These are phyloP conservation scores for Neurospora sublineolata DNA, from an alignment of 495 filamentous ascomycete species.

Conservation along the genomic window DNA sequence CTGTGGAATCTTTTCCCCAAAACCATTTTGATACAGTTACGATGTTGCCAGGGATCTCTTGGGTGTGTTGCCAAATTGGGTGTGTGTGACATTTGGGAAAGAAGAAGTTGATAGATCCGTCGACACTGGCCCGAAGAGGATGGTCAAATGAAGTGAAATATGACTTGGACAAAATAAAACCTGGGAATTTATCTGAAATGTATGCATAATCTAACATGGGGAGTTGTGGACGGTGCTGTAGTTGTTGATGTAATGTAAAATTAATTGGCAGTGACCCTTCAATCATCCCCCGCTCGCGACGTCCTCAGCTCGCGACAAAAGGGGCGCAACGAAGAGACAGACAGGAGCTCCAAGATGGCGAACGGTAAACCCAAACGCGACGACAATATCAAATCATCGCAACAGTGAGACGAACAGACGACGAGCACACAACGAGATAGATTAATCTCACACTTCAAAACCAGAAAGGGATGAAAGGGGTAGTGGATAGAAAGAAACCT, in stretches of 20 bases:
- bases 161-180: background rate
- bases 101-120: background rate
- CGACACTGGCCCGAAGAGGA: background rate
- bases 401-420: background rate
- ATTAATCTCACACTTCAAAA: background rate
- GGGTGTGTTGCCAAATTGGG: background rate
- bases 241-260: too few species aligned
- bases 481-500: background rate
- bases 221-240: too few species aligned
- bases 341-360: background rate
- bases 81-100: background rate
- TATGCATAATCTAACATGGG: background rate
- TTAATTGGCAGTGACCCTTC: background rate
- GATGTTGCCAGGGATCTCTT: background rate
- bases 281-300: background rate
- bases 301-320: background rate
- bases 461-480: background rate
- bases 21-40: background rate
- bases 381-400: background rate
- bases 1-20: background rate
- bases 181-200: background rate
- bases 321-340: background rate
- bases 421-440: background rate
- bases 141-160: background rate
- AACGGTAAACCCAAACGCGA: background rate